These are phyloP conservation scores for Wallacemonas sp. DNA, from an alignment of 208 protist genomes.

Conservation along the genomic window DNA sequence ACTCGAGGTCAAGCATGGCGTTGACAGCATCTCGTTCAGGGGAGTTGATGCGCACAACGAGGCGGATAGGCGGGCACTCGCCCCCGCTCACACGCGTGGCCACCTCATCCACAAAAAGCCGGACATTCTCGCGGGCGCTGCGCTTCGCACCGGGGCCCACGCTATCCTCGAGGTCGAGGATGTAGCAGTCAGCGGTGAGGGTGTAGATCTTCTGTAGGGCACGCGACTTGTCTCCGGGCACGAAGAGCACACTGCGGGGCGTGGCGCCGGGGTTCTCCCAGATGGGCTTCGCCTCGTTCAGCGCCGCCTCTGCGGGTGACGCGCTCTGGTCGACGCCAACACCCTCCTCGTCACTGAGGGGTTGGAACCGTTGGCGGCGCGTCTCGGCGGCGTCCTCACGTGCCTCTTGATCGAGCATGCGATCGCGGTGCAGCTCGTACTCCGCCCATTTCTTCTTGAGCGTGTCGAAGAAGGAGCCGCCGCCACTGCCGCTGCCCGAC, in stretches of 20 bases:
- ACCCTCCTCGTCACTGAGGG: not conserved
- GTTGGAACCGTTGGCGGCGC: not conserved
- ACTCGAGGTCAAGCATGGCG: constrained; percentile 78
- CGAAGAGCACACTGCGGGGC: constrained; percentile 78
- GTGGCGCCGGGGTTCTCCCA: constrained; percentile 43
- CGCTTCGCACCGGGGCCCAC: constrained; percentile 32
- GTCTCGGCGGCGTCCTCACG: constrained; percentile 9
- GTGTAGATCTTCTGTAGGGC: constrained; percentile 52
- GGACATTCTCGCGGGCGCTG: constrained; percentile 57
- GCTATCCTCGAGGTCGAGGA: constrained; percentile 80
- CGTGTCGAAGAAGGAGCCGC: constrained; percentile 19
- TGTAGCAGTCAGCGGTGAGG: constrained; percentile 68
- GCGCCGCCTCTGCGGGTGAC: not conserved
- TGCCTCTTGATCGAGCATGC: constrained; percentile 31
- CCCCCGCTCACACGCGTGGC: constrained; percentile 9
- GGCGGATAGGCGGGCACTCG: constrained; percentile 28
- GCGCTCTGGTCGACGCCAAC: too few species aligned
- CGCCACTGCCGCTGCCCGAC: not conserved
- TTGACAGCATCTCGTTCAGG: constrained; percentile 63
- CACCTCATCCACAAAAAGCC: constrained; percentile 42
- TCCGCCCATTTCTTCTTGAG: constrained; percentile 34
- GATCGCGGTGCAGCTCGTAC: constrained; percentile 47
- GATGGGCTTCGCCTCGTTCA: constrained; percentile 24
- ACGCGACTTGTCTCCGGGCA: constrained; percentile 52
- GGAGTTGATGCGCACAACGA: constrained; percentile 80